phyloP scores from a whole-genome alignment of 352 stramenopile species.

The Phytophthora kernoviae region DNA sequence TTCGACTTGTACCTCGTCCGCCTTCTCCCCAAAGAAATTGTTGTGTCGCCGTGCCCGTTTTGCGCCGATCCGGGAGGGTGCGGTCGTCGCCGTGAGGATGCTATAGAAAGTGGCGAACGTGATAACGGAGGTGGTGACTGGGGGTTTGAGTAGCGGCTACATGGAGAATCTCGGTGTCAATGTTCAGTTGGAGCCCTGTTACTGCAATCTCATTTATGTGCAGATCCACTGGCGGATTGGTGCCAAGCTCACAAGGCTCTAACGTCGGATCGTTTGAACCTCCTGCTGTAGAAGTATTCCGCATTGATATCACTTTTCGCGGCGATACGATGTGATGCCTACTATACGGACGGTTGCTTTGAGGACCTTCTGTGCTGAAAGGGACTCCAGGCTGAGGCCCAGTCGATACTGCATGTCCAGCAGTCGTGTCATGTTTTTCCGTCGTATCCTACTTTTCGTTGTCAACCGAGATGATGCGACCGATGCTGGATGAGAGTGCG shows the following conservation, averaged over 20 bases:
- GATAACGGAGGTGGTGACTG: slow-evolving; percentile 13
- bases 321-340: slow-evolving; percentile 30
- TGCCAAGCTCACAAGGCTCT: not conserved
- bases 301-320: slow-evolving; percentile 37
- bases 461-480: slow-evolving; percentile 24
- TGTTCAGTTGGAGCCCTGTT: slow-evolving; percentile 13
- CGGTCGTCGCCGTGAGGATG: slow-evolving; percentile 10
- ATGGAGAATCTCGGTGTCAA: slow-evolving; percentile 8
- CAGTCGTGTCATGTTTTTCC: slow-evolving; percentile 7
- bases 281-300: slow-evolving; percentile 2
- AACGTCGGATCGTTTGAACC: not conserved
- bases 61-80: slow-evolving; percentile 11
- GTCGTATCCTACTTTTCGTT: slow-evolving; percentile 28
- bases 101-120: slow-evolving; percentile 13
- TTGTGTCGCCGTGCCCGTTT: slow-evolving; percentile 1
- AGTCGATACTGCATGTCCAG: not conserved
- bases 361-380: slow-evolving; percentile 35
- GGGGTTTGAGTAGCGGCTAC: slow-evolving; percentile 3
- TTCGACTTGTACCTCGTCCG: slow-evolving; percentile 28
- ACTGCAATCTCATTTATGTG: not conserved
- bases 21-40: slow-evolving; percentile 18
- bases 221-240: not conserved
- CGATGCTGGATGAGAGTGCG: slow-evolving; percentile 16
- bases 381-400: slow-evolving; percentile 40
- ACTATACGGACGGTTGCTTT: not conserved